Evolutionary conservation across 2,329 filamentous ascomycete genomes (phyloP), one percentile per base, ranked within the genome.

Genomic region (Hansfordia pulvinata): DNA sequence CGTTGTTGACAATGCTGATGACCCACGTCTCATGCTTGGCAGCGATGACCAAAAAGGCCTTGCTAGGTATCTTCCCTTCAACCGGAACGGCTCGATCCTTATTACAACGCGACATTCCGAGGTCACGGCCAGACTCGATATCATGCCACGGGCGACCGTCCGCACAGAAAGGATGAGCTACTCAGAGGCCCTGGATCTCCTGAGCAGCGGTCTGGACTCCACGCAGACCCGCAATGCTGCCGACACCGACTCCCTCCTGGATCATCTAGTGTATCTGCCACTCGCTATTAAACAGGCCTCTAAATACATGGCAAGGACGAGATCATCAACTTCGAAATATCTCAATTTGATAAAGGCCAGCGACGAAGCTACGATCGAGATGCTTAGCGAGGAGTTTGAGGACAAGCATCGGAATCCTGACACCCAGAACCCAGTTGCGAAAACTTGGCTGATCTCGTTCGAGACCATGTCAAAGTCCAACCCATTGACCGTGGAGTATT

Each of bases 1-100:
- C 16, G 34, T 56, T 23, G 38, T 58, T 13, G 51, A 58, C 20
- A 54, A 47, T 31, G 50, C 46, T 21, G 51, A 56, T 32, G 38
- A 55, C 35, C 10, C 25, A 17, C 26, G 40, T 8, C 31, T 49
- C 5, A 42, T 51, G 15, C 42, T 44, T 22, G 17, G 34, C 23
- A 21, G 30, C 2, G 32, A 31, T 8, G 12, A 37, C 21, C 9
- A 31, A 8, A 13, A 31, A 26, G 29, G 35, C 2, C 25, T 49
- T n/a, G 35, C 25, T 9, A 31, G 31, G 3, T 49, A 41, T 26
- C 30, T 50, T 5, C 46, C 44, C 14, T 36, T 45, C 24, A 43
- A 36, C 20, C 21, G 27, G 8, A 42, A 50, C 16, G 46, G 47
- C 18, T 41, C 39, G 2, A 40, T 52, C 17, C 20, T 52, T n/a